Evolutionary conservation across 176 grass and related monocot species (phyloP), one percentile per base, ranked within the genome.

Genomic region (Rhynchospora tenuis): DNA sequence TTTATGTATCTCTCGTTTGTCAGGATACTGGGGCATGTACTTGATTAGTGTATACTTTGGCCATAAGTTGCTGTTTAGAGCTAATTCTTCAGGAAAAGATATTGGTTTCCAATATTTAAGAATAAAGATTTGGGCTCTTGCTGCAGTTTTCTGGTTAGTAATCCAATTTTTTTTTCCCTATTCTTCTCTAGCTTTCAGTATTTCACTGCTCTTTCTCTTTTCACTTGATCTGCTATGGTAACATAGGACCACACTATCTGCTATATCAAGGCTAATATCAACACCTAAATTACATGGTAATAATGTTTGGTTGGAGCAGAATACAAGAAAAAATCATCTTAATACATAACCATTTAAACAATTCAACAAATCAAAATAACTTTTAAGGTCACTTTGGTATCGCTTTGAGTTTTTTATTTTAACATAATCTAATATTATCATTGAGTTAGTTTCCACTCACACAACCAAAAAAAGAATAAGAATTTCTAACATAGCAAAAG

Each of bases 11-110:
- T 83, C 60, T 89, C 54, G 48, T 68, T 77, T 92, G 64, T 3
- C 83, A 94, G 92, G 92, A 81, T 98, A 98, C 59, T 98, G 95
- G 95, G 87, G 89, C 64, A 94, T 98, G 92, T 93, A 93, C 84
- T 52, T 94, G 77, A 86, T 94, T 87, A 89, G 90, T 88, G 90
- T 98, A 69, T 92, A 85, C 90, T 73, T 98, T 66, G 92, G 95
- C 79, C 87, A 91, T 87, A 50, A 91, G 76, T 56, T 94, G 23
- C 83, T 94, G 50, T 64, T 82, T 74, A 75, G 80, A 83, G 78
- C 28, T 82, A 61, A 85, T 91, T 86, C 82, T 56, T 92, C 93
- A 78, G 74, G 45, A 24, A 91, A 91, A 69, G 86, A 33, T 72
- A 80, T 80, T 74, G 87, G 51, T 13, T 56, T 50, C 81, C 90